Percentiles rank a stretch among this genome's conserved stretches.
These are phyloP conservation scores for Pleurotus giganteus DNA, from an alignment of 768 basidiomycete genomes.

Conservation along the genomic window DNA sequence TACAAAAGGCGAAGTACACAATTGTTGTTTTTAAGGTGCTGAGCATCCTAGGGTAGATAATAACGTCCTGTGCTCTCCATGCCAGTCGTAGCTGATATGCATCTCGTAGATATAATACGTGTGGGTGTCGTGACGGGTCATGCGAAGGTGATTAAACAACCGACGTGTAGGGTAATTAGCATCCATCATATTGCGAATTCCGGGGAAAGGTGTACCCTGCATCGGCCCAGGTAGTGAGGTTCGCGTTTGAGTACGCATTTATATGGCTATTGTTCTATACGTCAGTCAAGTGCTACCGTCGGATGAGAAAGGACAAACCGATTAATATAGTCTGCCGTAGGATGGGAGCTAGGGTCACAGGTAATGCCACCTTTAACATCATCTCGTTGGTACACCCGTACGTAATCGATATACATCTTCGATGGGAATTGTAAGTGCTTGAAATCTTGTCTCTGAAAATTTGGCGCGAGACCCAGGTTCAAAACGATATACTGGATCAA, in stretches of 20 bases:
- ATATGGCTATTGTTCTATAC: slow-evolving; percentile 31
- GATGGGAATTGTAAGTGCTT: slow-evolving; percentile 73
- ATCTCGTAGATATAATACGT: neutral
- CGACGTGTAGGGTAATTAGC: slow-evolving; percentile 22
- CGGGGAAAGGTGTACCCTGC: slow-evolving; percentile 76
- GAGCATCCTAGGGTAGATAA: slow-evolving; percentile 7
- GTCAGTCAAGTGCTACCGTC: slow-evolving; percentile 1
- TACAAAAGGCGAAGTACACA: slow-evolving; percentile 3
- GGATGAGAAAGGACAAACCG: slow-evolving; percentile 32
- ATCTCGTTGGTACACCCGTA: slow-evolving; percentile 81
- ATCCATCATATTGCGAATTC: slow-evolving; percentile 50
- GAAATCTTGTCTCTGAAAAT: slow-evolving; percentile 75
- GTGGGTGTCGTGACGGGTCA: slow-evolving; percentile 1
- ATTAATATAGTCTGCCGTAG: slow-evolving; percentile 80
- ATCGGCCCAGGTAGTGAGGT: slow-evolving; percentile 81
- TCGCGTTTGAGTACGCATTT: slow-evolving; percentile 70
- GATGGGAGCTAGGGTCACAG: slow-evolving; percentile 76
- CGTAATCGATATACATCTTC: slow-evolving; percentile 84
- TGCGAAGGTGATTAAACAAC: neutral
- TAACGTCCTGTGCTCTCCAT: slow-evolving; percentile 2
- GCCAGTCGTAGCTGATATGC: neutral
- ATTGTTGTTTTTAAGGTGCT: neutral
- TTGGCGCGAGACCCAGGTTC: slow-evolving; percentile 79
- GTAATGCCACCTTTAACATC: slow-evolving; percentile 68
- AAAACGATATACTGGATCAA: slow-evolving; percentile 68